Evolutionary conservation across 768 basidiomycete genomes (phyloP), one percentile per base, ranked within the genome.

Genomic region (Pleurotus eryngii): DNA sequence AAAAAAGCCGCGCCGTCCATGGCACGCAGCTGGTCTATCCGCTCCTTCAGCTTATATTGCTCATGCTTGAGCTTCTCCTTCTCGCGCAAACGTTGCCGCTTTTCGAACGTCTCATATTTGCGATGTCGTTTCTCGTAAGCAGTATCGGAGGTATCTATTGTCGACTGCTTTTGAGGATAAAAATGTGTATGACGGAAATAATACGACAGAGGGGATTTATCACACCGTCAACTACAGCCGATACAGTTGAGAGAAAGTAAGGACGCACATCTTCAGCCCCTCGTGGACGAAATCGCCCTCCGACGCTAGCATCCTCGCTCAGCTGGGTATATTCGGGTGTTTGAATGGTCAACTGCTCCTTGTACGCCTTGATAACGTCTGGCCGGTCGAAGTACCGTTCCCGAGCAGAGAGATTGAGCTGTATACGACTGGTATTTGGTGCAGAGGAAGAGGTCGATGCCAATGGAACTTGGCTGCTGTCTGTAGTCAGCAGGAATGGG

Each of bases 11-110:
- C 70, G 48, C 79, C 70, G 58, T 92, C 89, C 85, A 95, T 88
- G 24, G 76, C 78, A 56, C 79, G 81, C 56, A 95, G 78, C 65
- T 94, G 89, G 51, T 95, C 92, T 59, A 95, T 89, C 37, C 93
- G 84, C 65, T 93, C 88, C 69, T 89, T 89, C 65, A 96, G 83
- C 67, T 93, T 92, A 74, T 94, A 93, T 63, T 93, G 91, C 66
- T 95, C 92, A 62, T 93, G 88, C 70, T 90, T 88, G 55, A 95
- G 81, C 67, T 93, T 93, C 72, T 96, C 93, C 71, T 92, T 92
- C 72, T 95, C 93, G 55, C 92, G 84, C 35, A 90, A 74, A 3
- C 92, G 87, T 66, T 87, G 85, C 6, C 92, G 83, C 68, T 91
- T 92, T 71, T 95, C 94, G 58, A 90, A 88, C 12, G 81, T 81